Conservation (phyloP, 2,329 filamentous ascomycete genomes). For the Aspergillus sp. region DNA sequence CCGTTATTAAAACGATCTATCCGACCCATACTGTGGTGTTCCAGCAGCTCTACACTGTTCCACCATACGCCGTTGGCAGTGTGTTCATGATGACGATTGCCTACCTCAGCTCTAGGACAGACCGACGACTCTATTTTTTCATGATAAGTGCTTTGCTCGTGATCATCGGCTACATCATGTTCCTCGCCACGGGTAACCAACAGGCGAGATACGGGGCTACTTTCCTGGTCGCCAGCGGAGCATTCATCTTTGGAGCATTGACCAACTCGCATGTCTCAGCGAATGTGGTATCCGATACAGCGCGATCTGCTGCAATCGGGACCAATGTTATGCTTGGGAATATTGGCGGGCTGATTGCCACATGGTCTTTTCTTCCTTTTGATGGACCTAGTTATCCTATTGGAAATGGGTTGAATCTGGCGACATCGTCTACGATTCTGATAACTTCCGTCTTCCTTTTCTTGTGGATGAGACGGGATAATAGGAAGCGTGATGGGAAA, state of each 20-base stretch:
- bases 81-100: conserved; percentile 65
- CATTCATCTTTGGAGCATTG: conserved; percentile 63
- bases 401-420: conserved; percentile 69
- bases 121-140: conserved; percentile 61
- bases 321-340: conserved; percentile 71
- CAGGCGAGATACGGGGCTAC: conserved; percentile 66
- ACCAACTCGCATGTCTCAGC: conserved; percentile 66
- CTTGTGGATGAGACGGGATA: conserved; percentile 63
- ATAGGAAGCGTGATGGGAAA: conserved; percentile 53
- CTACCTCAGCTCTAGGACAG: conserved; percentile 59
- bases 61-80: conserved; percentile 65
- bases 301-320: conserved; percentile 64
- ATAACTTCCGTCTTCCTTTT: conserved; percentile 50
- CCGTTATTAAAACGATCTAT: conserved; percentile 68
- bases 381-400: conserved; percentile 67
- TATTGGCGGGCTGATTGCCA: conserved; percentile 65
- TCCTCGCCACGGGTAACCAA: conserved; percentile 55
- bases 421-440: conserved; percentile 55
- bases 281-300: conserved; percentile 70
- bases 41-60: conserved; percentile 69
- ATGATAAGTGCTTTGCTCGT: conserved; percentile 59
- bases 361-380: conserved; percentile 62
- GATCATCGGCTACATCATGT: conserved; percentile 70
- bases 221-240: conserved; percentile 65
- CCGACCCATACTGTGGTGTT: conserved; percentile 55